These are phyloP conservation scores for Tulasnella sp. DNA, from an alignment of 768 basidiomycete genomes.

Conservation along the genomic window DNA sequence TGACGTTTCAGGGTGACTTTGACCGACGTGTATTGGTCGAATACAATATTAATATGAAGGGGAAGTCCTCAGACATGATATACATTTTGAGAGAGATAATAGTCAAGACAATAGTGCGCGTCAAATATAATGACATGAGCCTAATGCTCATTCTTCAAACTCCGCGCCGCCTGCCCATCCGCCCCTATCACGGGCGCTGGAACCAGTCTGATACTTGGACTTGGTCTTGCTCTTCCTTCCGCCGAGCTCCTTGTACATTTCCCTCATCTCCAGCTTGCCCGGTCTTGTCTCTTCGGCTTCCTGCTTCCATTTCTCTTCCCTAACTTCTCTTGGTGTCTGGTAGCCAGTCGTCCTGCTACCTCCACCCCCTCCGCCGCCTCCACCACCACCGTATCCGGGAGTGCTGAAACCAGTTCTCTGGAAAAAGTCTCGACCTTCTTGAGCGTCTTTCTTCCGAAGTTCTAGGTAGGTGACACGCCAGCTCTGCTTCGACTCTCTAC, in stretches of 20 bases:
- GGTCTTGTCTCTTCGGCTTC: slow-evolving; percentile 42
- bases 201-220: slow-evolving; percentile 52
- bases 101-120: no score
- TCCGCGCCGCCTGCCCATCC: slow-evolving; percentile 53
- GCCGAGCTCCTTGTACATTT: slow-evolving; percentile 83
- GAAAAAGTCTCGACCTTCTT: slow-evolving; percentile 31
- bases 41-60: no score
- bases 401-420: neutral
- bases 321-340: slow-evolving; percentile 69
- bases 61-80: no score
- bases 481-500: slow-evolving; percentile 86
- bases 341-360: slow-evolving; percentile 38
- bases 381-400: slow-evolving; percentile 38
- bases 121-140: no score
- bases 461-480: slow-evolving; percentile 40
- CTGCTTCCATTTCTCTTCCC: slow-evolving; percentile 65
- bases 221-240: slow-evolving; percentile 75
- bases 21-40: no score
- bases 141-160: neutral
- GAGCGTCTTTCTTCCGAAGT: slow-evolving; percentile 6
- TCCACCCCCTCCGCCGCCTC: neutral
- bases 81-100: neutral
- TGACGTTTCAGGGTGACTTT: no score
- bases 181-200: slow-evolving; percentile 62
- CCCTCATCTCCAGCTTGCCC: slow-evolving; percentile 78